These are phyloP conservation scores for Picea engelmannii DNA, from an alignment of 83 land plant species.

Conservation along the genomic window DNA sequence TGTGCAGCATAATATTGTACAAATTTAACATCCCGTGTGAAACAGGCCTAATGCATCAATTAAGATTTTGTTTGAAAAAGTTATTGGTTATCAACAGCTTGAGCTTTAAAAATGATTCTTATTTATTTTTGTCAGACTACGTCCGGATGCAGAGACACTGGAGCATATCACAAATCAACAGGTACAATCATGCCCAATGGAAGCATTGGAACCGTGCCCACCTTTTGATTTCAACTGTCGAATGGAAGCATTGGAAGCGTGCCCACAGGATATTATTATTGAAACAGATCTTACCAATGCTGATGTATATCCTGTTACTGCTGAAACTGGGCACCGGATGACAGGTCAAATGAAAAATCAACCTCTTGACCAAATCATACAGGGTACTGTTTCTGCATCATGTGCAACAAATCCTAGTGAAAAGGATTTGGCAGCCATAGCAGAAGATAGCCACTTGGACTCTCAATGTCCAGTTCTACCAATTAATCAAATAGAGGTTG, in stretches of 20 bases:
- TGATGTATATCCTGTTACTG: background rate
- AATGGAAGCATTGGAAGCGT: background rate
- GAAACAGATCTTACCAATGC: background rate
- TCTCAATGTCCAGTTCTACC: no score
- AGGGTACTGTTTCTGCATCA: background rate
- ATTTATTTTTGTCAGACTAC: slow-evolving; percentile 12
- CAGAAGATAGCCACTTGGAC: slow-evolving; percentile 4
- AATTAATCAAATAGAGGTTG: background rate
- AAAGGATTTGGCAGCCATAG: background rate
- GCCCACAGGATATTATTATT: background rate
- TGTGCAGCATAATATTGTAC: background rate
- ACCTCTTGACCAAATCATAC: background rate
- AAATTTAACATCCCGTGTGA: background rate
- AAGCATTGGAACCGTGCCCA: background rate
- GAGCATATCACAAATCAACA: background rate
- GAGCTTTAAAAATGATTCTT: background rate
- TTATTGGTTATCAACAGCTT: background rate
- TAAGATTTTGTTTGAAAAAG: background rate
- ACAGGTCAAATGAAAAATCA: background rate
- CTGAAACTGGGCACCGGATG: background rate
- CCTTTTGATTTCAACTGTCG: background rate
- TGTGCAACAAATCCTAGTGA: slow-evolving; percentile 2
- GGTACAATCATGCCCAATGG: background rate
- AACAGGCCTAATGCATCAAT: background rate
- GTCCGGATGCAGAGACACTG: background rate